Base-by-base conservation (phyloP, 1,284 basidiomycete genomes). In the Psilocybe mexicana region DNA sequence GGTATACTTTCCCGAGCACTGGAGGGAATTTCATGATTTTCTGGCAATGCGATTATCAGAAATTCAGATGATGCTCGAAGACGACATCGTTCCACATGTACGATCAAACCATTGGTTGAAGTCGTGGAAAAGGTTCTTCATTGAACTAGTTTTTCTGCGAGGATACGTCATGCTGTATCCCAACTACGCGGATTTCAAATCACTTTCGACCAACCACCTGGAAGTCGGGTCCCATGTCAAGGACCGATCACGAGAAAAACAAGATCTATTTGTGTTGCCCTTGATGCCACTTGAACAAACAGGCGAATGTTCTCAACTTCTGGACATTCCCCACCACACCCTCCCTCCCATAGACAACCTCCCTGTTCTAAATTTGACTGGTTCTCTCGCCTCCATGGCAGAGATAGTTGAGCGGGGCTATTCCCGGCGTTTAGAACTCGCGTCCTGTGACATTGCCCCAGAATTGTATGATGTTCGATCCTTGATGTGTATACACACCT, bases 111-210 rank as follows among this genome's bases (percentile, higher is more conserved):
- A 76, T 35, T 94, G 92, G 92, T 79, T 81, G 14, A 80, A 80
- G 50, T 92, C 89, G 6, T 94, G 92, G 92, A 94, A 94, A 70
- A 87, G 86, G 61, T 93, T 88, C 72, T 91, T 93, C 70, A 93
- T 93, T 71, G 92, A 94, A 71, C 78, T 93, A 54, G 85, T 84
- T 38, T 91, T 86, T 70, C 78, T 94, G 11, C 83, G 86, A 6
- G 91, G 91, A 4, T 92, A 92, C 70, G 81, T 86, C 54, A 94
- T 94, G 90, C 80, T 94, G 18, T 94, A 94, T 67, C 91, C 92
- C 4, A 94, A 93, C 71, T 93, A 84, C 66, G 78, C 76, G 35
- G 78, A 78, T 47, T 90, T 84, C 65, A 69, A 79, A 36, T 92
- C 91, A 23, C 71, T 94, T 7, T 93, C 91, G 57, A 94, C 91